A percentile compares a stretch with the other conserved stretches of the same genome.
Conservation (phyloP, 1,284 basidiomycete genomes). For the Schizophyllum commune region DNA sequence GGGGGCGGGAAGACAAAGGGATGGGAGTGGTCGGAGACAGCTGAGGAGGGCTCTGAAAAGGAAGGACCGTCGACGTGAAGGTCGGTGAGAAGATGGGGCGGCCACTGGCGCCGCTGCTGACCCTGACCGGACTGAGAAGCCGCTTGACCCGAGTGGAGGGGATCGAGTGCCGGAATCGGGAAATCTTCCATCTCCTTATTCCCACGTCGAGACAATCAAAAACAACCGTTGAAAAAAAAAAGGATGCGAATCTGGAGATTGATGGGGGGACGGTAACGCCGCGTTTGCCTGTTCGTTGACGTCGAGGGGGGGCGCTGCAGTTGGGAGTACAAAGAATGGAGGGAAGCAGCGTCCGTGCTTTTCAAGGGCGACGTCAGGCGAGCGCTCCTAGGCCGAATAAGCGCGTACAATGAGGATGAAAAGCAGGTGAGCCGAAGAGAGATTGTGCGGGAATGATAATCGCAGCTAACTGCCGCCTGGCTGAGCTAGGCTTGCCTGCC, state of each 20-base stretch:
- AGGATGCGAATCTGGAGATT: background rate
- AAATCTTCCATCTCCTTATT: background rate
- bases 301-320: background rate
- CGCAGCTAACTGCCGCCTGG: background rate
- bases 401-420: background rate
- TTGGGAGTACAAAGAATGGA: background rate
- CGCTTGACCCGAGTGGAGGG: background rate
- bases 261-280: background rate
- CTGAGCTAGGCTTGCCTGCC: background rate
- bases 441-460: background rate
- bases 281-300: background rate
- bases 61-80: conserved; percentile 11
- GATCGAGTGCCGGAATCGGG: background rate
- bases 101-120: conserved; percentile 21
- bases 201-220: background rate
- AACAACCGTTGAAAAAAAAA: background rate
- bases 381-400: background rate
- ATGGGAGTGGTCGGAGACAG: conserved; percentile 7
- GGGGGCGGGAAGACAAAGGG: conserved; percentile 10
- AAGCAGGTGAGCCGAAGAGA: background rate
- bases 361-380: background rate
- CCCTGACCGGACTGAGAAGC: conserved; percentile 1
- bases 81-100: conserved; percentile 18
- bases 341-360: background rate
- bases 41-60: conserved; percentile 19